These are phyloP conservation scores for Casuarina equisetifolia DNA, from an alignment of 306 rosid genomes.

Conservation along the genomic window DNA sequence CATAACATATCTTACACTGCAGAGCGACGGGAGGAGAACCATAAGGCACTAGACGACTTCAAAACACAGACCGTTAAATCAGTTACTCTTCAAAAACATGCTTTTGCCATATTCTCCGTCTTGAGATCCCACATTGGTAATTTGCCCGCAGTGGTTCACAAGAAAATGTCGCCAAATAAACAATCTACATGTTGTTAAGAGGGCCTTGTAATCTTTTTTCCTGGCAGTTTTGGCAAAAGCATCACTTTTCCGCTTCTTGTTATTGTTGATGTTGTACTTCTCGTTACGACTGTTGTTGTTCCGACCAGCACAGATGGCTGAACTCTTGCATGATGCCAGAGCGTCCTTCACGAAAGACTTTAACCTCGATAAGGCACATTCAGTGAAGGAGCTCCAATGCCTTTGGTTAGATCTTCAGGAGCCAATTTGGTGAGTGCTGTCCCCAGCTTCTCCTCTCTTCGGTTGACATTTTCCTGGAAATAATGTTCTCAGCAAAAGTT, in stretches of 20 bases:
- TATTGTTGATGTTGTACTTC: conserved; percentile 36
- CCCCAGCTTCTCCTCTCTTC: conserved; percentile 87
- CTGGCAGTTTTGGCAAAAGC: conserved; percentile 65
- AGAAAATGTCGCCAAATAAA: neutral
- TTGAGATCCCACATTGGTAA: conserved; percentile 4
- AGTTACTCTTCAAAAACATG: neutral
- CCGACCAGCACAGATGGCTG: conserved; percentile 40
- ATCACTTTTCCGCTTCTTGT: conserved; percentile 55
- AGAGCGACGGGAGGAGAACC: conserved; percentile 13
- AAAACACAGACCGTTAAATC: neutral
- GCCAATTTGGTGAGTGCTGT: conserved; percentile 63
- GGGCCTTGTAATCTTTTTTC: conserved; percentile 54
- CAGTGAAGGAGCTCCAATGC: no score
- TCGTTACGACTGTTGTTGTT: conserved; percentile 18
- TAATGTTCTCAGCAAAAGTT: neutral
- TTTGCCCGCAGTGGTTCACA: neutral
- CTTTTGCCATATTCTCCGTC: conserved; percentile 16
- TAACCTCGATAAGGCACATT: conserved; percentile 79
- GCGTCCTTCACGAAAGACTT: conserved; percentile 66
- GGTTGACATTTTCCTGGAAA: conserved; percentile 57
- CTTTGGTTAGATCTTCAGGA: conserved; percentile 82
- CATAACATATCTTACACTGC: neutral
- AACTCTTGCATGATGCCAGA: conserved; percentile 60
- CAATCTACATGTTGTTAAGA: conserved; percentile 28
- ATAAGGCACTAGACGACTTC: neutral